A percentile compares a stretch with the other conserved stretches of the same genome.
Conservation (phyloP, 2,329 filamentous ascomycete species). For the Nothomitra cinnamomea region DNA sequence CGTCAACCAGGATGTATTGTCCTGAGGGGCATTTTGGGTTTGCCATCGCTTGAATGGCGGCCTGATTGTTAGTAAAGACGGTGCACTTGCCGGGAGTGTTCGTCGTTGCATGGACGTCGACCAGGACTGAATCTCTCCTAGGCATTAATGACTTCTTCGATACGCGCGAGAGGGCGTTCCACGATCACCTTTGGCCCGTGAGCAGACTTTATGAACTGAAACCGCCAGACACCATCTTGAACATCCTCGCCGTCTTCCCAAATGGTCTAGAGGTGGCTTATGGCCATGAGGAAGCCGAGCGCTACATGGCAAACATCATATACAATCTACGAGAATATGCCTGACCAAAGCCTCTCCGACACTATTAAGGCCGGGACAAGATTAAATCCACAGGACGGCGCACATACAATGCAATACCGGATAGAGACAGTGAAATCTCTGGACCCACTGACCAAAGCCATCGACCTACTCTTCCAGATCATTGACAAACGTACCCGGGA, state of each 20-base stretch:
- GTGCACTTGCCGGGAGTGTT: too few relatives aligned
- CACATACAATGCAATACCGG: not conserved
- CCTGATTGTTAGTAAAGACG: too few relatives aligned
- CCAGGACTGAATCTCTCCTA: too few relatives aligned
- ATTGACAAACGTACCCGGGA: too few relatives aligned
- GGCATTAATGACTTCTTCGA: too few relatives aligned
- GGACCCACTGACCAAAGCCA: not conserved
- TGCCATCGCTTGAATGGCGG: too few relatives aligned
- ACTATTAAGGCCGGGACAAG: not conserved
- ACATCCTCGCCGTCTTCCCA: not conserved
- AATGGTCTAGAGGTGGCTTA: conserved; percentile 1
- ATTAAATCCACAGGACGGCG: not conserved
- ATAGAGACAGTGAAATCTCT: not conserved
- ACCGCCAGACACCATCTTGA: not conserved
- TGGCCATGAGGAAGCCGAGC: not conserved
- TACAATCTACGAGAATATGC: too few relatives aligned
- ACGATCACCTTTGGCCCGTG: not conserved
- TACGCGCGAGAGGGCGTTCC: not conserved
- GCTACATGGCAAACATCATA: not conserved
- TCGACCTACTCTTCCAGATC: too few relatives aligned
- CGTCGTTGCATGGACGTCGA: too few relatives aligned
- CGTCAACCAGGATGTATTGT: too few relatives aligned
- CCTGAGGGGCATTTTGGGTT: too few relatives aligned
- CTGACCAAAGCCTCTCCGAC: too few relatives aligned
- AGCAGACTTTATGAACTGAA: not conserved